These are phyloP conservation scores for Aspergillus japonicus DNA, from an alignment of 2,329 filamentous ascomycete species.

Conservation along the genomic window DNA sequence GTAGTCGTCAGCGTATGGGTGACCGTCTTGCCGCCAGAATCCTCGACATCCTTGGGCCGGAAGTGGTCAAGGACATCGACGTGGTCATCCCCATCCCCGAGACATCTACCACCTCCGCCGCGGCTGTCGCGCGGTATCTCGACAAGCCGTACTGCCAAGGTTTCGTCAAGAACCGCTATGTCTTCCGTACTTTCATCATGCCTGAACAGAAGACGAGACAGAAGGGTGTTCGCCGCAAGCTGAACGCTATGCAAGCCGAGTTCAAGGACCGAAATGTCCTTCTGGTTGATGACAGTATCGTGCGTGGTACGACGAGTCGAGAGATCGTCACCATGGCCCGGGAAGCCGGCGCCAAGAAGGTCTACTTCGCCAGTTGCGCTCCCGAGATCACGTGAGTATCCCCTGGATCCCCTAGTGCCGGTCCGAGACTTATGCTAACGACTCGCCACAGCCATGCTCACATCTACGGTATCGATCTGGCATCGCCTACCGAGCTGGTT, in stretches of 20 bases:
- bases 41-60: slow-evolving; percentile 63
- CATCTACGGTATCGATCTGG: slow-evolving; percentile 79
- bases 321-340: slow-evolving; percentile 82
- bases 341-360: slow-evolving; percentile 77
- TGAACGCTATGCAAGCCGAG: slow-evolving; percentile 81
- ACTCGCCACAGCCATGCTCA: slow-evolving; percentile 62
- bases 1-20: slow-evolving; percentile 84
- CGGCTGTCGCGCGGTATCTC: slow-evolving; percentile 70
- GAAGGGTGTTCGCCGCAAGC: slow-evolving; percentile 84
- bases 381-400: slow-evolving; percentile 66
- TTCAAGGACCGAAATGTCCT: slow-evolving; percentile 78
- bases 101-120: slow-evolving; percentile 78
- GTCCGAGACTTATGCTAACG: slow-evolving; percentile 8
- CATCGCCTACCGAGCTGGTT: slow-evolving; percentile 68
- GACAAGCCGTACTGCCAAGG: slow-evolving; percentile 76
- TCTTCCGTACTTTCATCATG: slow-evolving; percentile 86
- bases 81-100: slow-evolving; percentile 78
- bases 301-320: slow-evolving; percentile 77
- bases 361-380: slow-evolving; percentile 79
- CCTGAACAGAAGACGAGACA: slow-evolving; percentile 76
- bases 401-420: not conserved
- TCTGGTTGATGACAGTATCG: slow-evolving; percentile 86
- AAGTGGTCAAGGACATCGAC: slow-evolving; percentile 74
- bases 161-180: slow-evolving; percentile 87
- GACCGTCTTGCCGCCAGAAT: slow-evolving; percentile 74